phyloP scores from a whole-genome alignment of 768 basidiomycete species.

The Nidula microcarpa region DNA sequence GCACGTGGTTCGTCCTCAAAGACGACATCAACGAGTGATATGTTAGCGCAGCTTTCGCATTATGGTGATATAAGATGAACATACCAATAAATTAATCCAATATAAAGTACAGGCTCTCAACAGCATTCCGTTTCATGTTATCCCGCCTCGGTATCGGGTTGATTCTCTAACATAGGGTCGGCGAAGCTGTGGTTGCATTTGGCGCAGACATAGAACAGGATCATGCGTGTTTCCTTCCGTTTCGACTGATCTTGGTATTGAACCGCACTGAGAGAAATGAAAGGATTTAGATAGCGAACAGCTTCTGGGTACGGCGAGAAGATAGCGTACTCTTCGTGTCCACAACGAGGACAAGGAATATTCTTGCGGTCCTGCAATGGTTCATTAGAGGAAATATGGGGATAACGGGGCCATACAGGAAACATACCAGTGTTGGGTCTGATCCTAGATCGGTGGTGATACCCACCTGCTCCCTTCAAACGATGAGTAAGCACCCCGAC shows the following conservation, averaged over 20 bases:
- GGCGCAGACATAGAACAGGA: constrained; percentile 85
- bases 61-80: neutral
- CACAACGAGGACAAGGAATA: constrained; percentile 80
- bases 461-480: constrained; percentile 83
- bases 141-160: constrained; percentile 21
- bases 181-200: constrained; percentile 76
- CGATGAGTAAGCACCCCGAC: constrained; percentile 2
- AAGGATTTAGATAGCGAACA: neutral
- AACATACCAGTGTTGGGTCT: constrained; percentile 81
- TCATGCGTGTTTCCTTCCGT: constrained; percentile 93
- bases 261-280: constrained; percentile 62
- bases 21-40: no score
- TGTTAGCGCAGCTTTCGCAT: no score
- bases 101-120: constrained; percentile 1
- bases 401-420: neutral
- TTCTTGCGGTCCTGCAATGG: constrained; percentile 72
- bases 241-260: constrained; percentile 97
- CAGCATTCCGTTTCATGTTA: constrained; percentile 3
- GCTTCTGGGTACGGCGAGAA: neutral
- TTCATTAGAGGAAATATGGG: neutral
- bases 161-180: constrained; percentile 61
- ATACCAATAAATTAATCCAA: neutral
- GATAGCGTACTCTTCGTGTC: constrained; percentile 72
- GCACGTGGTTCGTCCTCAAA: no score
- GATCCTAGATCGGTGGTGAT: constrained; percentile 84